Evolutionary conservation across 2,329 filamentous ascomycete species (phyloP).

Genomic region (Cercospora sojina): DNA sequence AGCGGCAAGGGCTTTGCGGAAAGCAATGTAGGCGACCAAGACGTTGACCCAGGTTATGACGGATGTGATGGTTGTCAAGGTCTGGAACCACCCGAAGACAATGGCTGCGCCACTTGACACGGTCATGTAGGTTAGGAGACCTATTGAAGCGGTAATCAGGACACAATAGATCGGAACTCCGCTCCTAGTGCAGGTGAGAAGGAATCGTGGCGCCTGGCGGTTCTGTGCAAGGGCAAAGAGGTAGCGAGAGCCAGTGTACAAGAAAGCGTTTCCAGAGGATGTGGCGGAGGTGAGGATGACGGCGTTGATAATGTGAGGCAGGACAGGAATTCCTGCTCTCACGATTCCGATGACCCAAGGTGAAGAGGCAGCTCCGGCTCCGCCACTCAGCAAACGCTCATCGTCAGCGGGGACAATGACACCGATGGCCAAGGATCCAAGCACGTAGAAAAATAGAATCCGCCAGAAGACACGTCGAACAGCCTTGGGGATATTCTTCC

Average conservation of each 20-base stretch:
- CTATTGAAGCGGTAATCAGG: slow-evolving; percentile 48
- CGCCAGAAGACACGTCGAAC: slow-evolving; percentile 54
- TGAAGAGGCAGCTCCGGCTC: slow-evolving; percentile 39
- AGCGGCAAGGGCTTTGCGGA: slow-evolving; percentile 32
- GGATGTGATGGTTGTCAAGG: slow-evolving; percentile 38
- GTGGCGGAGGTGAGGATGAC: slow-evolving; percentile 71
- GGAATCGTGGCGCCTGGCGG: slow-evolving; percentile 52
- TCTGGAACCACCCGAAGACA: slow-evolving; percentile 40
- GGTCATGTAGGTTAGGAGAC: slow-evolving; percentile 58
- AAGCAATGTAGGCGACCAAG: slow-evolving; percentile 32
- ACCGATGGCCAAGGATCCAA: slow-evolving; percentile 56
- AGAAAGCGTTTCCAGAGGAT: slow-evolving; percentile 66
- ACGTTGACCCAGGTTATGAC: slow-evolving; percentile 36
- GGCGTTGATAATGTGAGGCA: slow-evolving; percentile 73
- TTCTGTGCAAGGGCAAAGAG: slow-evolving; percentile 53
- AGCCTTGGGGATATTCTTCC: slow-evolving; percentile 55
- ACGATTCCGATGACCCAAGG: slow-evolving; percentile 72
- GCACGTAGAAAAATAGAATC: slow-evolving; percentile 56
- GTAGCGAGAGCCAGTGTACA: slow-evolving; percentile 56
- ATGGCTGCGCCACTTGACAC: slow-evolving; percentile 29
- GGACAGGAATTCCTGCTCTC: slow-evolving; percentile 63
- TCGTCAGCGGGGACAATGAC: slow-evolving; percentile 60
- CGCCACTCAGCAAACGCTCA: slow-evolving; percentile 49
- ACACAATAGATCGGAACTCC: slow-evolving; percentile 47
- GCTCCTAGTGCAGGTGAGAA: slow-evolving; percentile 47